These are phyloP conservation scores for Carex sylvatica DNA, from an alignment of 202 grass and related monocot genomes.

Conservation along the genomic window DNA sequence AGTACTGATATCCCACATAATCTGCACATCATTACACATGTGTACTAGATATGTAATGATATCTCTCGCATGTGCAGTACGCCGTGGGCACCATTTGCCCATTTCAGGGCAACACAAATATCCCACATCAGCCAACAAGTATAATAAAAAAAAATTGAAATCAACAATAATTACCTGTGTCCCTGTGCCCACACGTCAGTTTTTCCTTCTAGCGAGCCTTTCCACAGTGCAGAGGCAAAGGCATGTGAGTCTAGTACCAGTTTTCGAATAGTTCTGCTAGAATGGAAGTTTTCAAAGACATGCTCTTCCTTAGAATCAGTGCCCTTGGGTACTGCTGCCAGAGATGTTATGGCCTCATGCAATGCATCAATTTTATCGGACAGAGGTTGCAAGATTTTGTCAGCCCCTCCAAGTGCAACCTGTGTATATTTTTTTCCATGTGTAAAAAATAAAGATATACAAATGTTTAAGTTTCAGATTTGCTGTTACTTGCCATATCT, in stretches of 20 bases:
- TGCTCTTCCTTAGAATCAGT: constrained; percentile 61
- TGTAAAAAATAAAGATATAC: constrained; percentile 1
- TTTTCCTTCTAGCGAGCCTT: constrained; percentile 61
- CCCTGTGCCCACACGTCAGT: constrained; percentile 62
- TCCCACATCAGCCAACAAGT: background rate
- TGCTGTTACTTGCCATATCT: background rate
- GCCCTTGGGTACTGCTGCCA: constrained; percentile 47
- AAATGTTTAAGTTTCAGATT: background rate
- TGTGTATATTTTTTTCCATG: constrained; percentile 15
- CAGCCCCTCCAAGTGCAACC: constrained; percentile 69
- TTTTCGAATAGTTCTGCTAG: constrained; percentile 65
- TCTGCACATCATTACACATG: background rate
- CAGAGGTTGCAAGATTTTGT: constrained; percentile 53
- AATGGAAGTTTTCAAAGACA: constrained; percentile 75
- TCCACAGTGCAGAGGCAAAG: constrained; percentile 67
- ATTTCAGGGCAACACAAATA: background rate
- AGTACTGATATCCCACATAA: background rate
- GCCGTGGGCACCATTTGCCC: background rate
- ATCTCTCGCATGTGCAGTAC: background rate
- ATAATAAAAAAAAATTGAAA: background rate
- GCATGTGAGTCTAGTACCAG: constrained; percentile 52
- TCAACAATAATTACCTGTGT: constrained; percentile 46
- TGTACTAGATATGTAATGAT: background rate
- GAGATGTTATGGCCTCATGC: constrained; percentile 68
- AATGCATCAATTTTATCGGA: constrained; percentile 38